These are phyloP conservation scores for Dunaliella sp. DNA, from an alignment of 139 green algal species.

Conservation along the genomic window DNA sequence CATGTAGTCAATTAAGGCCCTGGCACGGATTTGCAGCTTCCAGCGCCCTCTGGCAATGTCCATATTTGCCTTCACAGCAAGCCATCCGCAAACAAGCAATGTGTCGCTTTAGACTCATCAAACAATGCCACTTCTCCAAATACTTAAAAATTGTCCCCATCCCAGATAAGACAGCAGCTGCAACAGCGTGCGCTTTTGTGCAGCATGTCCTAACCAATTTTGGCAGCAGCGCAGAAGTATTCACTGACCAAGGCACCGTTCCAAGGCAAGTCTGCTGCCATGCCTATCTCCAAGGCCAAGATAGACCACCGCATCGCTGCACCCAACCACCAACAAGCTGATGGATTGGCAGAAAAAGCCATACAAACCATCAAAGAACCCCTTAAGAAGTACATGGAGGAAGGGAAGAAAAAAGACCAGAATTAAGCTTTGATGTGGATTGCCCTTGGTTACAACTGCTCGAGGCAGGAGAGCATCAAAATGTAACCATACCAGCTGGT, in stretches of 20 bases:
- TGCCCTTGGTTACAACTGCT: slow-evolving; percentile 26
- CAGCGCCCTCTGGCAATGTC: too few relatives aligned
- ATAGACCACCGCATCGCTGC: slow-evolving; percentile 35
- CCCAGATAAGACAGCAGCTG: slow-evolving; percentile 6
- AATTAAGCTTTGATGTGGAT: slow-evolving; percentile 8
- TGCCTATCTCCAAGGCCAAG: slow-evolving; percentile 10
- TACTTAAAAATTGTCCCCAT: slow-evolving; percentile 12
- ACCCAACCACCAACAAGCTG: slow-evolving; percentile 23
- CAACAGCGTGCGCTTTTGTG: slow-evolving; percentile 11
- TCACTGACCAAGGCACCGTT: slow-evolving; percentile 31
- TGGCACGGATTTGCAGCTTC: too few relatives aligned
- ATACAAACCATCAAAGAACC: slow-evolving; percentile 26
- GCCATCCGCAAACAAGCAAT: too few relatives aligned
- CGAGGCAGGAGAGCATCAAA: not conserved
- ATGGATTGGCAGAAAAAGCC: slow-evolving; percentile 25
- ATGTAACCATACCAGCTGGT: slow-evolving; percentile 22
- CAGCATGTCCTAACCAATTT: slow-evolving; percentile 13
- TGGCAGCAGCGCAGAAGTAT: slow-evolving; percentile 23
- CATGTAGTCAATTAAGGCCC: too few relatives aligned
- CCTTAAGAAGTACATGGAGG: not conserved
- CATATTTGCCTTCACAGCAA: too few relatives aligned
- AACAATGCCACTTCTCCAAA: slow-evolving; percentile 27
- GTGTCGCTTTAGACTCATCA: too few relatives aligned
- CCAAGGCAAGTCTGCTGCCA: slow-evolving; percentile 21
- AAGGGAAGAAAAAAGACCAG: not conserved